phyloP scores from a whole-genome alignment of 805 yeast species.

The Peterozyma toletana region DNA sequence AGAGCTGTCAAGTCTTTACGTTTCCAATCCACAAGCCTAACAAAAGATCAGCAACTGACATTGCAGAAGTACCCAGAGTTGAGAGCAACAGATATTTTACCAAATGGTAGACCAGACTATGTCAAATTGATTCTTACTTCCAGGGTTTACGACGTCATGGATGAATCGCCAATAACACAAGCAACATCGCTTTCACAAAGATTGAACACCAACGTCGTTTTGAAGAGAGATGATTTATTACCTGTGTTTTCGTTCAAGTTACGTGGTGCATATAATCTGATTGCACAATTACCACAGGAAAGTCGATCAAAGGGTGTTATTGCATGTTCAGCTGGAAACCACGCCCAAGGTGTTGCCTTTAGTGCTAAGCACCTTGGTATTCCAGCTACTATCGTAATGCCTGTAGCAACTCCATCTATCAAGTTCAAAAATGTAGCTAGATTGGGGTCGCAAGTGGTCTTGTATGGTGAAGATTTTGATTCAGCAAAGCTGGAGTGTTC shows the following conservation, averaged over 20 bases:
- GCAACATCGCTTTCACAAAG: slow-evolving; percentile 73
- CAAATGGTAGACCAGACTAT: slow-evolving; percentile 82
- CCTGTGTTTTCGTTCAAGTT: slow-evolving; percentile 96
- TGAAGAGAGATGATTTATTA: slow-evolving; percentile 87
- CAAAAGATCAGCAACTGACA: too few relatives aligned
- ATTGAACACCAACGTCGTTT: slow-evolving; percentile 64
- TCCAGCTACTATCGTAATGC: slow-evolving; percentile 98
- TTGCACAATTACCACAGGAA: slow-evolving; percentile 72
- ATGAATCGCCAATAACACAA: slow-evolving; percentile 77
- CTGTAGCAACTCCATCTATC: slow-evolving; percentile 92
- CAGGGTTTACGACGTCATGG: slow-evolving; percentile 89
- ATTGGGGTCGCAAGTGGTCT: slow-evolving; percentile 89
- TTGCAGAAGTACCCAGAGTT: slow-evolving; percentile 37
- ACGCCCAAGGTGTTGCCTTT: slow-evolving; percentile 97
- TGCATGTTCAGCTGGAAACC: slow-evolving; percentile 98
- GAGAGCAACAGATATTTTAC: slow-evolving; percentile 39
- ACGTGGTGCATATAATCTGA: slow-evolving; percentile 97
- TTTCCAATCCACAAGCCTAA: too few relatives aligned
- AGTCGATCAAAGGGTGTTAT: slow-evolving; percentile 78
- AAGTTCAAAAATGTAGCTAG: slow-evolving; percentile 88
- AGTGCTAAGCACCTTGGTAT: slow-evolving; percentile 80
- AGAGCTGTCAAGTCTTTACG: too few relatives aligned
- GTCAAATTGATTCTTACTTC: slow-evolving; percentile 85
- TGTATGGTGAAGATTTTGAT: slow-evolving; percentile 92
- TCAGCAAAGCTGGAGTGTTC: slow-evolving; percentile 89